These are phyloP conservation scores for Myriosclerotinia scirpicola DNA, from an alignment of 2,329 filamentous ascomycete genomes.

Conservation along the genomic window DNA sequence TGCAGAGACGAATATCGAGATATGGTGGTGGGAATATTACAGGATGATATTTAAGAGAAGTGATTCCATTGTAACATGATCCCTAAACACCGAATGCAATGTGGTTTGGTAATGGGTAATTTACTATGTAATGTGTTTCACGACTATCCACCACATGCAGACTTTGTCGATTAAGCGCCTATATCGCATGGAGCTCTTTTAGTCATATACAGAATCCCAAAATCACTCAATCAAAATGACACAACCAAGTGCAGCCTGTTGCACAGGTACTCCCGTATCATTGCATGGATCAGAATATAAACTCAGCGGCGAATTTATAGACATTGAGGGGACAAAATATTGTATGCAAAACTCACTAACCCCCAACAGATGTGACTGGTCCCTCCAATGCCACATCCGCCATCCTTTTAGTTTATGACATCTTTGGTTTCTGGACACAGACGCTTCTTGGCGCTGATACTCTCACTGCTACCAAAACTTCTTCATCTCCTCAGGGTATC, in stretches of 20 bases:
- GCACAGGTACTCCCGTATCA: neutral
- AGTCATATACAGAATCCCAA: neutral
- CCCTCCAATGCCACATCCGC: slow-evolving; percentile 52
- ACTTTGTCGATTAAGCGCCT: no score
- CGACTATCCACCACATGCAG: no score
- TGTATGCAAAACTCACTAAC: neutral
- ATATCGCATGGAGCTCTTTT: no score
- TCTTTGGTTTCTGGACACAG: slow-evolving; percentile 68
- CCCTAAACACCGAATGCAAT: no score
- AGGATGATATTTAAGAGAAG: no score
- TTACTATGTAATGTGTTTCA: no score
- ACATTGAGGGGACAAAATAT: slow-evolving; percentile 3
- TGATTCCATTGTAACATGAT: no score
- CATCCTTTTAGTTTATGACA: slow-evolving; percentile 62
- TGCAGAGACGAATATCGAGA: no score
- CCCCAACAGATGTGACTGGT: slow-evolving; percentile 46
- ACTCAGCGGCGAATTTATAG: slow-evolving; percentile 1
- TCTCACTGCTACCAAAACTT: slow-evolving; percentile 46
- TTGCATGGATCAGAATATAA: slow-evolving; percentile 8
- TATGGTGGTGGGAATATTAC: no score
- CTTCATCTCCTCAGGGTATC: slow-evolving; percentile 54
- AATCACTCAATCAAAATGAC: slow-evolving; percentile 15
- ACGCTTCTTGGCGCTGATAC: slow-evolving; percentile 69
- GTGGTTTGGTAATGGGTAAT: no score
- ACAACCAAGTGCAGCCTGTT: slow-evolving; percentile 18